Evolutionary conservation across 2,329 filamentous ascomycete species (phyloP).

Genomic region (Rosellinia necatrix): DNA sequence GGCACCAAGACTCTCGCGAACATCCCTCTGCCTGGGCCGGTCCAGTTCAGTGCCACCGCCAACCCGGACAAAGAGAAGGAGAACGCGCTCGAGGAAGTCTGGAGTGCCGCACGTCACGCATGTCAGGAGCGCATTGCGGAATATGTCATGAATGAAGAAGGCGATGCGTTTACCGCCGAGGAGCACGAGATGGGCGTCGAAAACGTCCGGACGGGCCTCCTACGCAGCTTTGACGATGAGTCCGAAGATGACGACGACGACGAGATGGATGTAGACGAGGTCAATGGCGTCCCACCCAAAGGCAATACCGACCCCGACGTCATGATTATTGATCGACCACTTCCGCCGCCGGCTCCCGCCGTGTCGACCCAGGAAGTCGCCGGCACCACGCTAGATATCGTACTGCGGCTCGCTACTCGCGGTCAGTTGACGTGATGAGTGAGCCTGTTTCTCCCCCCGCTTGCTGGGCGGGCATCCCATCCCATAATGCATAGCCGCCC

Average conservation of each 20-base stretch:
- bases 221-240: constrained; percentile 59
- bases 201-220: constrained; percentile 74
- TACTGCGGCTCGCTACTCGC: constrained; percentile 33
- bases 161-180: constrained; percentile 72
- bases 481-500: no score
- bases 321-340: constrained; percentile 39
- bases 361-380: constrained; percentile 35
- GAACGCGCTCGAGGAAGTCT: constrained; percentile 45
- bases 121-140: constrained; percentile 40
- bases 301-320: constrained; percentile 37
- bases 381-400: constrained; percentile 32
- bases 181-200: constrained; percentile 70
- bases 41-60: neutral
- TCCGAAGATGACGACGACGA: constrained; percentile 59
- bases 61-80: constrained; percentile 44
- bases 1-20: constrained; percentile 53
- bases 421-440: constrained; percentile 7
- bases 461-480: no score
- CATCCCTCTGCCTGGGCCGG: constrained; percentile 3
- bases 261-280: constrained; percentile 50
- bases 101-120: constrained; percentile 43
- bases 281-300: constrained; percentile 8
- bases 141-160: constrained; percentile 53
- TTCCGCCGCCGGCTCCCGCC: constrained; percentile 36
- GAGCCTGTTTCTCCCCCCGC: no score